Percentiles rank a stretch among this genome's conserved stretches.
Conservation (phyloP, 257 asterid genomes). For the Przewalskia tangutica region DNA sequence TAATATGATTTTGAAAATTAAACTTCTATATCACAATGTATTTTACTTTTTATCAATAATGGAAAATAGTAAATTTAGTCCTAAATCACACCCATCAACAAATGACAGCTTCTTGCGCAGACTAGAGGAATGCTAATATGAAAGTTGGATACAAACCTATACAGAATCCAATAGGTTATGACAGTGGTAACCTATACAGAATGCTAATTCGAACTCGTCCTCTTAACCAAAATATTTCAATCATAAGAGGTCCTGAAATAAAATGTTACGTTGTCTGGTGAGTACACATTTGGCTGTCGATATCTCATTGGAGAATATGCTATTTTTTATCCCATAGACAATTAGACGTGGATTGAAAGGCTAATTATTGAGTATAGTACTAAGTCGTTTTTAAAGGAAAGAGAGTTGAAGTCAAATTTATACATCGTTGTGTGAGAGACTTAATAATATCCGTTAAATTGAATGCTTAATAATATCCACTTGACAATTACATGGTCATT, state of each 20-base stretch:
- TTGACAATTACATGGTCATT: background rate
- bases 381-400: background rate
- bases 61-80: too few relatives aligned
- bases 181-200: too few relatives aligned
- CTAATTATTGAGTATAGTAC: background rate
- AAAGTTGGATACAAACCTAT: too few relatives aligned
- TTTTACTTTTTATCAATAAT: too few relatives aligned
- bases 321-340: background rate
- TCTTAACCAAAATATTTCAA: too few relatives aligned
- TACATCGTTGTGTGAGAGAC: background rate
- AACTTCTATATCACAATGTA: background rate
- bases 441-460: background rate
- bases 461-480: background rate
- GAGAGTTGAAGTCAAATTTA: background rate
- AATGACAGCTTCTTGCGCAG: too few relatives aligned
- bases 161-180: too few relatives aligned
- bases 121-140: too few relatives aligned
- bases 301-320: background rate
- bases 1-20: background rate
- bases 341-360: background rate
- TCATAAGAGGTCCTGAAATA: background rate
- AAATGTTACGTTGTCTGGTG: background rate
- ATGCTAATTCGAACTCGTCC: background rate
- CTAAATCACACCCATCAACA: too few relatives aligned
- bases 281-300: background rate